Evolutionary conservation across 177 flowering plant genomes (phyloP).

Genomic region (Tripterygium wilfordii): DNA sequence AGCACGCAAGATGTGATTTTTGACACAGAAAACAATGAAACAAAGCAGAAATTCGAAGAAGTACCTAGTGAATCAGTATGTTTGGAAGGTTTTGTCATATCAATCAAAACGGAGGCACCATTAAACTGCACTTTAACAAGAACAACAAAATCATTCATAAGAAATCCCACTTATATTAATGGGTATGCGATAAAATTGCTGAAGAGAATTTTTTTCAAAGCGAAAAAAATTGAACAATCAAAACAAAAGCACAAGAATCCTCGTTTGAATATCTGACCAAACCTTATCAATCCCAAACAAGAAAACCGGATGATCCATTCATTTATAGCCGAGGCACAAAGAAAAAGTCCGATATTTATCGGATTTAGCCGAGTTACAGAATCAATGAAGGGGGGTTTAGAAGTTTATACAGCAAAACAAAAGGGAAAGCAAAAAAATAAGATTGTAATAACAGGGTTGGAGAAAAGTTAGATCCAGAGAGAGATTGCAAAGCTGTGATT

Average conservation of each 20-base stretch:
- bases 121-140: not conserved
- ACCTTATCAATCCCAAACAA: slow-evolving; percentile 3
- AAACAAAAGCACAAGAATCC: not conserved
- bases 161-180: too few relatives aligned
- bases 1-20: not conserved
- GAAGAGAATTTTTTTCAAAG: not conserved
- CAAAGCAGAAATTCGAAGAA: too few relatives aligned
- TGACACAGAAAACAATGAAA: slow-evolving; percentile 3
- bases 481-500: not conserved
- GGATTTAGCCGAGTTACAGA: not conserved
- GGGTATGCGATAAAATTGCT: not conserved
- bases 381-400: not conserved
- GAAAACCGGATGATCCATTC: not conserved
- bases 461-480: slow-evolving; percentile 18
- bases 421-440: not conserved
- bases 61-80: too few relatives aligned
- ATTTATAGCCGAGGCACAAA: not conserved
- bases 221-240: not conserved
- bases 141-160: not conserved
- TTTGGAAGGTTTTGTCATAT: too few relatives aligned
- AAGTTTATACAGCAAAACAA: not conserved
- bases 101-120: slow-evolving; percentile 8
- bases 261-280: not conserved
- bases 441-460: too few relatives aligned
- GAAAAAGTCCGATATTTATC: not conserved